These are phyloP conservation scores for Pachysandra terminalis DNA, from an alignment of 164 flowering plant species.

Conservation along the genomic window DNA sequence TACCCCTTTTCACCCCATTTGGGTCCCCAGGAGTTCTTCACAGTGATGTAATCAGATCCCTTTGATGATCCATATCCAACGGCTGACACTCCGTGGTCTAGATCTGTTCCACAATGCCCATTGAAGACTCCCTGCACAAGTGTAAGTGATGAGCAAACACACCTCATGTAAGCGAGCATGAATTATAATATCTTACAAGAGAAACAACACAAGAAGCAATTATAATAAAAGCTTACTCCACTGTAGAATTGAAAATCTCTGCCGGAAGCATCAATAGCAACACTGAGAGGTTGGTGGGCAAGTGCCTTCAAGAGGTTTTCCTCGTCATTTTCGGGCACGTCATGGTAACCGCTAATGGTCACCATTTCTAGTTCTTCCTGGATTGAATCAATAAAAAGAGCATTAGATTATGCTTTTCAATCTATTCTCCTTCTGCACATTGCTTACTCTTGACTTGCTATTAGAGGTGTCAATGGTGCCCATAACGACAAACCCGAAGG, in stretches of 20 bases:
- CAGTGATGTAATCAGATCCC: conserved; percentile 62
- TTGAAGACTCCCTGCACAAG: conserved; percentile 71
- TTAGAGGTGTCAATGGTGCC: too few relatives aligned
- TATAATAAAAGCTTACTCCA: conserved; percentile 46
- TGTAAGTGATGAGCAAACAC: too few relatives aligned
- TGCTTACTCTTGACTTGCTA: too few relatives aligned
- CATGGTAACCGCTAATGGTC: conserved; percentile 44
- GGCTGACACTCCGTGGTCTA: conserved; percentile 86
- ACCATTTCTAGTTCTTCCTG: conserved; percentile 35
- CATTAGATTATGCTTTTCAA: too few relatives aligned
- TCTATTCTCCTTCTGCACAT: too few relatives aligned
- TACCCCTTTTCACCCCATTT: conserved; percentile 88
- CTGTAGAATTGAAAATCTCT: conserved; percentile 91
- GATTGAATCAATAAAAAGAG: too few relatives aligned
- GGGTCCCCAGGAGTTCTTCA: conserved; percentile 86
- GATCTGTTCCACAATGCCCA: conserved; percentile 68
- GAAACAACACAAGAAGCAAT: too few relatives aligned
- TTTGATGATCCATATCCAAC: conserved; percentile 74
- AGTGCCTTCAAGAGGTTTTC: conserved; percentile 74
- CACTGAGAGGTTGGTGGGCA: conserved; percentile 85
- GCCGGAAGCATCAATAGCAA: conserved; percentile 89
- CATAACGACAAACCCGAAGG: too few relatives aligned
- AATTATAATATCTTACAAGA: too few relatives aligned
- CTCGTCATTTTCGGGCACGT: conserved; percentile 59
- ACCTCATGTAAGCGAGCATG: too few relatives aligned